Conservation (phyloP, 306 rosid genomes). For the Geum urbanum region DNA sequence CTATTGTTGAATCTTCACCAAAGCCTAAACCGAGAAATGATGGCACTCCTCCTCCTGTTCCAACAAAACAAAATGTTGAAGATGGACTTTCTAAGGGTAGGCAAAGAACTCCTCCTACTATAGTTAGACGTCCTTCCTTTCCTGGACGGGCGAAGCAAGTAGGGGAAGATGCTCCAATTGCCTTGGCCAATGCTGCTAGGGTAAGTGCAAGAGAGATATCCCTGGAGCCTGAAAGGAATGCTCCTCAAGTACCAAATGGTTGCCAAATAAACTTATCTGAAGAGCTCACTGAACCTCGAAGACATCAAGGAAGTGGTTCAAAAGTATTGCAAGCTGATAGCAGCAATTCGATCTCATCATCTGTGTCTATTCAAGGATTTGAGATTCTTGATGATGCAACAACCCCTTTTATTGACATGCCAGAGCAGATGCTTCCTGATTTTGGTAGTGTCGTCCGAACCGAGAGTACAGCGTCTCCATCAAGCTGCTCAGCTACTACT, state of each 20-base stretch:
- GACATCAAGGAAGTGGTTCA: slow-evolving; percentile 45
- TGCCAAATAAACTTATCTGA: slow-evolving; percentile 33
- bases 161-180: slow-evolving; percentile 55
- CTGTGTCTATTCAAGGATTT: slow-evolving; percentile 74
- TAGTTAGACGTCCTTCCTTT: slow-evolving; percentile 57
- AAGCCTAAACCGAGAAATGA: slow-evolving; percentile 63
- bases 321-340: slow-evolving; percentile 70
- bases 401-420: slow-evolving; percentile 53
- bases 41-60: slow-evolving; percentile 46
- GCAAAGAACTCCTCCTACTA: slow-evolving; percentile 78
- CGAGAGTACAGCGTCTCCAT: slow-evolving; percentile 42
- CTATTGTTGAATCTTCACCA: slow-evolving; percentile 51
- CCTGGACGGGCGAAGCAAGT: slow-evolving; percentile 53
- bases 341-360: slow-evolving; percentile 72
- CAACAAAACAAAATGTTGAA: slow-evolving; percentile 56
- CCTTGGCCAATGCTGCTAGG: slow-evolving; percentile 34
- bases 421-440: slow-evolving; percentile 44
- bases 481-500: slow-evolving; percentile 29
- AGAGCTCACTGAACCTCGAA: slow-evolving; percentile 40
- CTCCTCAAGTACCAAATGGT: slow-evolving; percentile 42
- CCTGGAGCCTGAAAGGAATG: slow-evolving; percentile 48
- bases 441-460: slow-evolving; percentile 24
- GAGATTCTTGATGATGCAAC: slow-evolving; percentile 75
- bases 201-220: slow-evolving; percentile 40
- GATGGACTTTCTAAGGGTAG: slow-evolving; percentile 69